phyloP scores from a whole-genome alignment of 805 yeast species.

The Ogataea siamensis region DNA sequence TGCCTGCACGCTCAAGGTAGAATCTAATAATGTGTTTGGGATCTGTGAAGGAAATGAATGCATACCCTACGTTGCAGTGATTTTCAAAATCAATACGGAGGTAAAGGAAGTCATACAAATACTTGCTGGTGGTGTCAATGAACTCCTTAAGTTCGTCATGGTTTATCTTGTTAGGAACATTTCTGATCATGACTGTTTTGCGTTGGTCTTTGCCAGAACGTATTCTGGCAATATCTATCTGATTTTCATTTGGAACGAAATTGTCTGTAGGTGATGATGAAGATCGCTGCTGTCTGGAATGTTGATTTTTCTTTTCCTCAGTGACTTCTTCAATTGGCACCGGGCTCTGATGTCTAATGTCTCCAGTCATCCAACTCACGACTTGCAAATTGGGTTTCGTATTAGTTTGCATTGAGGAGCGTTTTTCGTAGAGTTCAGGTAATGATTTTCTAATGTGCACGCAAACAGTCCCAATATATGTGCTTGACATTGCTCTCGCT shows the following conservation, averaged over 20 bases:
- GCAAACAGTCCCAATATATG: constrained; percentile 11
- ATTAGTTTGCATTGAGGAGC: neutral
- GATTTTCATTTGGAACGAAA: constrained; percentile 34
- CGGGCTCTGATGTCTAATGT: constrained; percentile 6
- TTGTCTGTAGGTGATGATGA: constrained; percentile 25
- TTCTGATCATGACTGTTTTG: constrained; percentile 51
- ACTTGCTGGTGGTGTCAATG: constrained; percentile 43
- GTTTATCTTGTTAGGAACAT: constrained; percentile 51
- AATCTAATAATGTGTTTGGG: constrained; percentile 45
- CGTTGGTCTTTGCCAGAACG: constrained; percentile 42
- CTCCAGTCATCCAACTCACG: constrained; percentile 20
- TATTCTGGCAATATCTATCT: constrained; percentile 41
- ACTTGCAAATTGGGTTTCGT: constrained; percentile 10
- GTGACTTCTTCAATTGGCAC: constrained; percentile 7
- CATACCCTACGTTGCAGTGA: constrained; percentile 56
- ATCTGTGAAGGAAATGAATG: constrained; percentile 47
- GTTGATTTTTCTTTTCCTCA: constrained; percentile 27
- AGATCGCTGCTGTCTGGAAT: constrained; percentile 25
- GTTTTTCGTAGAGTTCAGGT: constrained; percentile 22
- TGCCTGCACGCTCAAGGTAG: constrained; percentile 45
- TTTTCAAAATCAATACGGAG: constrained; percentile 51
- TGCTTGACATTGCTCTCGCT: constrained; percentile 22
- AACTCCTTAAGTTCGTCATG: constrained; percentile 45
- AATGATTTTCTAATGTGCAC: constrained; percentile 24
- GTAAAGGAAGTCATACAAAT: constrained; percentile 40